Conservation (phyloP, 495 filamentous ascomycete genomes). For the Penicillium ochrochloron region DNA sequence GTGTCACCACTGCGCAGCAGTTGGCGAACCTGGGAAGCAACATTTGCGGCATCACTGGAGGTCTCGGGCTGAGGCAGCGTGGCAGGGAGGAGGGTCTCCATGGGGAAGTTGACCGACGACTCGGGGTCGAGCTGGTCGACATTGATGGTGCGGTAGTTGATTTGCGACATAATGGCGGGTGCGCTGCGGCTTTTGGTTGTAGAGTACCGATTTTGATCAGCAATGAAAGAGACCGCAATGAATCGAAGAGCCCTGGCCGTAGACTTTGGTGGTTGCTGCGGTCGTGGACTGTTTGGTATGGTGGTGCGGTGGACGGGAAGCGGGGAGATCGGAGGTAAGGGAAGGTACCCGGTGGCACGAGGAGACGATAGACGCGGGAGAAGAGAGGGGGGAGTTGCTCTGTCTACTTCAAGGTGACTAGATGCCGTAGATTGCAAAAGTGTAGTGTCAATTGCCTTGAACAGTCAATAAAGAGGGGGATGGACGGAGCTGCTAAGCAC, state of each 20-base stretch:
- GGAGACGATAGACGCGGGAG: slow-evolving; percentile 6
- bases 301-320: slow-evolving; percentile 26
- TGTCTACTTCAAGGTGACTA: background rate
- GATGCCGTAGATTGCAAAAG: slow-evolving; percentile 1
- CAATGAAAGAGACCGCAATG: background rate
- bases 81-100: slow-evolving; percentile 75
- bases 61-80: slow-evolving; percentile 62
- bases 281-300: slow-evolving; percentile 23
- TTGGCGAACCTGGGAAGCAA: slow-evolving; percentile 80
- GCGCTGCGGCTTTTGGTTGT: slow-evolving; percentile 10
- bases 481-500: slow-evolving; percentile 17
- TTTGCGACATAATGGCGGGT: slow-evolving; percentile 55
- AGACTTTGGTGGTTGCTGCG: slow-evolving; percentile 10
- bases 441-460: slow-evolving; percentile 3
- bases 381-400: background rate
- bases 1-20: slow-evolving; percentile 81
- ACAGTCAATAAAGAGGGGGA: slow-evolving; percentile 9
- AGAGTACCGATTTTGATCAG: background rate
- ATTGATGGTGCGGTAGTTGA: slow-evolving; percentile 92
- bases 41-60: slow-evolving; percentile 71
- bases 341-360: slow-evolving; percentile 11
- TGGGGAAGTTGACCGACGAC: slow-evolving; percentile 83
- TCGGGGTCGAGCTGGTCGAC: slow-evolving; percentile 90
- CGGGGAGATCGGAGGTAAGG: slow-evolving; percentile 29
- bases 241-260: background rate